Evolutionary conservation across 768 basidiomycete species (phyloP), one percentile per base, ranked within the genome.

Genomic region (Phaeolepiota aurea): DNA sequence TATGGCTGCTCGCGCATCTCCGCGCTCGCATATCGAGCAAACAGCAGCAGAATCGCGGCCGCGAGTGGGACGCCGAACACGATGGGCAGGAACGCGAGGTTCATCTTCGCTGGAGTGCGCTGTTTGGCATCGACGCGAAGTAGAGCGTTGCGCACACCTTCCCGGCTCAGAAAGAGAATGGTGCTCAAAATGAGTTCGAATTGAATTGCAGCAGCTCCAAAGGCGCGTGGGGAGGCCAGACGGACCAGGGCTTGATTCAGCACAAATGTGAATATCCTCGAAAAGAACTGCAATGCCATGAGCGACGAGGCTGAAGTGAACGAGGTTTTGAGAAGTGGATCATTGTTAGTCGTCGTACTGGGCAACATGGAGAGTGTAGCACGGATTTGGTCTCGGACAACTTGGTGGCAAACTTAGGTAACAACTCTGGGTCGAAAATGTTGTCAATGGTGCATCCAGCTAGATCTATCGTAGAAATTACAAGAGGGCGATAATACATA

Each of bases 151-250:
- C 96, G 73, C 5, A 98, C 74, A 13, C 93, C 94, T 58, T 99
- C 96, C n/a, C 96, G 72, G 22, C 84, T 82, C 5, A 98, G 69
- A 58, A 98, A 97, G 32, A 98, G 69, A 51, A 93, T 87, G 9
- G 91, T 91, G 49, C 83, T 87, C 34, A 87, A 72, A 18, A 98
- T 55, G 19, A 97, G 76, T 56, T 98, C 96, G 59, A 98, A 91
- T 52, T 96, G 93, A 46, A 99, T 86, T 0, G 90, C 78, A 12
- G 89, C 91, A 0, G 87, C 91, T 7, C 94, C 85, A 55, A 89
- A 93, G 11, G 82, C 84, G 22, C 76, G 75, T 1, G 93, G 92
- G 0, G 89, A 81, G 2, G 85, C 82, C 20, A 92, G 69, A 1
- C 90, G 80, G 30, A 97, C 69, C 10, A 97, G 71, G 0, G 77